Percentiles rank a stretch among this genome's conserved stretches.
phyloP scores from a whole-genome alignment of 306 rosid species.

The Comarum palustre region DNA sequence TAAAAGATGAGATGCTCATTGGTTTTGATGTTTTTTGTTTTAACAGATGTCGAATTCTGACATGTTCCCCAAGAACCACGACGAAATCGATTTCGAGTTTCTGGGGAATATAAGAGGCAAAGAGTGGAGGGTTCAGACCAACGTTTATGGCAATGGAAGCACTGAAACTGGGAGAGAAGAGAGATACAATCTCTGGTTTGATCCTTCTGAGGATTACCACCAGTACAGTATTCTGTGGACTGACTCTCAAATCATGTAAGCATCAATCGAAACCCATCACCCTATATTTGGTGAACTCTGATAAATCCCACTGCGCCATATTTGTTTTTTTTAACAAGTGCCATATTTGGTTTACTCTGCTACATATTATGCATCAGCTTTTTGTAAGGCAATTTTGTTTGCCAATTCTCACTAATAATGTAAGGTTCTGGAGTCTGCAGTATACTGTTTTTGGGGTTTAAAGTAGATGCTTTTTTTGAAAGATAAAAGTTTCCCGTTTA shows the following conservation, averaged over 20 bases:
- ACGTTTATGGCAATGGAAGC: constrained; percentile 96
- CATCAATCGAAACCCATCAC: constrained; percentile 21
- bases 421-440: constrained; percentile 5
- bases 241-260: constrained; percentile 78
- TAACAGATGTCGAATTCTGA: constrained; percentile 91
- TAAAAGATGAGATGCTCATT: neutral
- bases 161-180: constrained; percentile 86
- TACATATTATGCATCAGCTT: neutral
- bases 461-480: neutral
- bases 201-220: constrained; percentile 84
- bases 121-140: constrained; percentile 95
- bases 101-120: constrained; percentile 93
- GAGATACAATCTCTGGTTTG: constrained; percentile 86
- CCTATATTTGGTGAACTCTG: constrained; percentile 22
- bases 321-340: no score
- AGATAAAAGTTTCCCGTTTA: neutral
- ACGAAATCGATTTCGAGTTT: constrained; percentile 93
- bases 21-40: neutral
- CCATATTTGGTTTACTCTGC: no score
- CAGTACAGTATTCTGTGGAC: constrained; percentile 89
- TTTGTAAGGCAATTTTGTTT: neutral
- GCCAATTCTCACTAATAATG: constrained; percentile 18
- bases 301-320: neutral
- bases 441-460: constrained; percentile 13
- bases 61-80: constrained; percentile 77